Evolutionary conservation across 257 asterid genomes (phyloP), one percentile per base, ranked within the genome.

Genomic region (Asclepias syriaca): DNA sequence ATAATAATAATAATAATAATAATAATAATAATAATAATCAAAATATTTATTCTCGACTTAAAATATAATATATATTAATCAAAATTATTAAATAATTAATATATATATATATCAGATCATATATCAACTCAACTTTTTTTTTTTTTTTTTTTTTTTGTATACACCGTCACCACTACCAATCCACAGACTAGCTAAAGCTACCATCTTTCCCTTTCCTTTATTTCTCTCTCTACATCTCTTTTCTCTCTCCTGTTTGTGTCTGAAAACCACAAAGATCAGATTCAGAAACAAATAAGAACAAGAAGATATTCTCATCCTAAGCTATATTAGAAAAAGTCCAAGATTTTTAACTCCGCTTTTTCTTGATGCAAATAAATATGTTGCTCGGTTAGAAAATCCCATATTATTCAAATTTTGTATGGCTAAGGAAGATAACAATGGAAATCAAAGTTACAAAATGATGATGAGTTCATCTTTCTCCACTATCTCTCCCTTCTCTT

Each of bases 161-260:
- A 43, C 29, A 50, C 21, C 21, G 18, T 14, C 45, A 51, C 50
- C 61, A 27, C 68, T 61, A 68, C 46, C 40, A 39, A 68, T 64
- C 63, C 29, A 55, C 40, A 72, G 46, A 58, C 69, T 72, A 58
- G 34, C 29, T 71, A 69, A 79, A 75, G 72, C 79, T 66, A 11
- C 67, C 53, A 48, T 48, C 72, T 37, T 45, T 58, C 55, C 40
- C 45, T 18, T 18, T 57, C 51, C 53, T n/a, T 45, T 71, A 22
- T 71, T 71, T 72, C 75, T 75, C 49, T 75, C 80, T 75, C 77
- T 61, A 65, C 34, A 61, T 40, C 64, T 54, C 48, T 37, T 29
- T 12, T 2, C 45, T 12, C 9, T 43, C 48, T 43, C 48, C 11
- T 43, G 48, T 43, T 43, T 43, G 48, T 43, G 48, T 7, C 48